A percentile compares a stretch with the other conserved stretches of the same genome.
Evolutionary conservation across 2,329 filamentous ascomycete genomes (phyloP).

Genomic region (Orbilia brochopaga): DNA sequence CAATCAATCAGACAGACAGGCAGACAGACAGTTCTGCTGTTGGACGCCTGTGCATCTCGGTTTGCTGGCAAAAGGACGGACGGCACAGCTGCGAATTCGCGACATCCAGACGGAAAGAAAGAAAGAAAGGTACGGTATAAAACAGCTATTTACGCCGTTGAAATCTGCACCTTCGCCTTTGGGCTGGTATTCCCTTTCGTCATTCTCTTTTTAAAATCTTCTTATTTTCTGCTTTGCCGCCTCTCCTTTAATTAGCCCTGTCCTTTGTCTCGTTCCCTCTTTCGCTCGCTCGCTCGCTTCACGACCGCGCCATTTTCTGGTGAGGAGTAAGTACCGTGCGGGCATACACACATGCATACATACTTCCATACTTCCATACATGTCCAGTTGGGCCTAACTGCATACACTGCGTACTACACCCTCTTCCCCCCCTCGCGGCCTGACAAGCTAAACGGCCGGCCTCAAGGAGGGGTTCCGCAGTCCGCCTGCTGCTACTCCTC

Average conservation of each 20-base stretch:
- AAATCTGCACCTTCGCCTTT: conserved; percentile 3
- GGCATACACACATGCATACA: too few species aligned
- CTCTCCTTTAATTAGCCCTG: conserved; percentile 6
- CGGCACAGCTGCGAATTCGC: neutral
- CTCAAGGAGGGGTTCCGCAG: conserved; percentile 6
- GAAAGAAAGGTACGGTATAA: neutral
- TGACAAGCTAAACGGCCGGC: neutral
- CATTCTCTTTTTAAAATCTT: conserved; percentile 1
- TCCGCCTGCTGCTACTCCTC: neutral
- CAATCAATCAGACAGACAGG: too few species aligned
- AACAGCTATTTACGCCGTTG: neutral
- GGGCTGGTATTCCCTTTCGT: neutral
- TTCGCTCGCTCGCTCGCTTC: conserved; percentile 7
- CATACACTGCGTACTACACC: too few species aligned
- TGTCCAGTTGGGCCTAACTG: conserved; percentile 2
- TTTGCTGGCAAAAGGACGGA: conserved; percentile 1
- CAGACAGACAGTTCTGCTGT: too few species aligned
- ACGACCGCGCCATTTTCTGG: conserved; percentile 35
- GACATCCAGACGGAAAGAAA: neutral
- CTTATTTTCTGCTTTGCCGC: conserved; percentile 3
- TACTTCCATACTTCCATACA: too few species aligned
- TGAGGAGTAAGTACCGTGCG: conserved; percentile 19
- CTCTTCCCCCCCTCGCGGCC: neutral
- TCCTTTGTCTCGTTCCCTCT: conserved; percentile 20
- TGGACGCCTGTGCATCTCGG: conserved; percentile 14